Evolutionary conservation across 2,329 filamentous ascomycete species (phyloP), one percentile per base, ranked within the genome.

Genomic region (Fusarium multiceps): DNA sequence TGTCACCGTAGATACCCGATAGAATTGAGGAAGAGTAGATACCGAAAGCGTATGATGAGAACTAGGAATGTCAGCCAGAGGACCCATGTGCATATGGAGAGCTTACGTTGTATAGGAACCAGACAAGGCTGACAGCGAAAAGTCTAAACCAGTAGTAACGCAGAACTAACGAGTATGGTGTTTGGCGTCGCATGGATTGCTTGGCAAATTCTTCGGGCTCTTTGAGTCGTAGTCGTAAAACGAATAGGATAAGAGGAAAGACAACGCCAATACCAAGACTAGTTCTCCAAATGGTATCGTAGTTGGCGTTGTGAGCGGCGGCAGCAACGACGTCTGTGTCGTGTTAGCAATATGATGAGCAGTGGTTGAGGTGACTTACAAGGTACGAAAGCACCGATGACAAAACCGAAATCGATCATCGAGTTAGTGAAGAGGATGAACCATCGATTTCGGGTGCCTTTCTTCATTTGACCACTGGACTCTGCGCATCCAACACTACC

Each of bases 361-460:
- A 7, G 4, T 11, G 3, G 2, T 14, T 2, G 5, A 28, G 1
- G 7, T 8, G 3, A 73, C 80, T 65, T 42, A 81, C 80, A 87
- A 4, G 93, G 92, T 3, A 96, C 89, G 66, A 97, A 88, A 1
- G 92, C 90, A 11, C 93, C 90, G 58, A 95, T 84, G 3, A 97
- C 92, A 70, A 97, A 97, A 1, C 93, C 94, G 75, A 81, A 87
- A 76, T 97, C 93, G 64, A 97, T 97, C 84, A 94, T 92, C 25
- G 92, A 89, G 79, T 97, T 97, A 48, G 93, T 97, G 79, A 96
- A 97, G 69, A 97, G 85, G 73, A 95, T 93, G 77, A 94, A 98
- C 93, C 93, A 97, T 41, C 92, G 86, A 77, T 98, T 95, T n/a
- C 94, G 86, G 18, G 91, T 91, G 13, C 94, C 94, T 18, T 82